Evolutionary conservation across 2,329 filamentous ascomycete species (phyloP).

Genomic region (Intubia oerlemansii): DNA sequence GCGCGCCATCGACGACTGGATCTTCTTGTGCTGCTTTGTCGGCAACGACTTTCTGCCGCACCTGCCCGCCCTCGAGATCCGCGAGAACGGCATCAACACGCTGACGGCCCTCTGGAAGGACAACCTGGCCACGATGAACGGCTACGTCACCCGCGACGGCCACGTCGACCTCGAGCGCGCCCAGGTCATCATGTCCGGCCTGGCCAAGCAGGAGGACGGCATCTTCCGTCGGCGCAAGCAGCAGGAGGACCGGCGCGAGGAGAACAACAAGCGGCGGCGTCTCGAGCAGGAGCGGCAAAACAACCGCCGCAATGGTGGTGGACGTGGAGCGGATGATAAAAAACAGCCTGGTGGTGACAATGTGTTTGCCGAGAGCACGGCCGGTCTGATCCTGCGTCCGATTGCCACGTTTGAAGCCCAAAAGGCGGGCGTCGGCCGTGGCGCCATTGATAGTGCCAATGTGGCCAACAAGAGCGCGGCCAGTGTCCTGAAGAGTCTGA

Average conservation of each 20-base stretch:
- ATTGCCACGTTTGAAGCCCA: conserved; percentile 31
- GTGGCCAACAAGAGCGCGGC: conserved; percentile 87
- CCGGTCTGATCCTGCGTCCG: conserved; percentile 11
- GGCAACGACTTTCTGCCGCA: conserved; percentile 97
- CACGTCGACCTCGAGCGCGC: conserved; percentile 71
- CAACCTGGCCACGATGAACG: conserved; percentile 76
- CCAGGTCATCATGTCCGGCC: conserved; percentile 68
- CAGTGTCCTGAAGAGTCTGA: conserved; percentile 61
- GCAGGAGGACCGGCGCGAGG: conserved; percentile 63
- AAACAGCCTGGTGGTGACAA: conserved; percentile 6
- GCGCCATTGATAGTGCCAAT: conserved; percentile 44
- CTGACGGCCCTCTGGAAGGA: conserved; percentile 95
- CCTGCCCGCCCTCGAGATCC: conserved; percentile 89
- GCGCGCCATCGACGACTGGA: conserved; percentile 89
- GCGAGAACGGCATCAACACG: conserved; percentile 92
- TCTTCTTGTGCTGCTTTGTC: conserved; percentile 98
- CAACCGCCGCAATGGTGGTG: not conserved
- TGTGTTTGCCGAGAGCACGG: conserved; percentile 6
- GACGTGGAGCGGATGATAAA: not conserved
- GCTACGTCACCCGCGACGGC: conserved; percentile 90
- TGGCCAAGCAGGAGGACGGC: conserved; percentile 80
- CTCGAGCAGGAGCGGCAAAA: conserved; percentile 40
- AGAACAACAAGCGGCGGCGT: conserved; percentile 58
- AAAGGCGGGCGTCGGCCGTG: conserved; percentile 52
- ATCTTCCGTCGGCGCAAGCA: conserved; percentile 84